Base-by-base conservation (phyloP, 2,329 filamentous ascomycete genomes). In the Chrysosporium queenslandicum region DNA sequence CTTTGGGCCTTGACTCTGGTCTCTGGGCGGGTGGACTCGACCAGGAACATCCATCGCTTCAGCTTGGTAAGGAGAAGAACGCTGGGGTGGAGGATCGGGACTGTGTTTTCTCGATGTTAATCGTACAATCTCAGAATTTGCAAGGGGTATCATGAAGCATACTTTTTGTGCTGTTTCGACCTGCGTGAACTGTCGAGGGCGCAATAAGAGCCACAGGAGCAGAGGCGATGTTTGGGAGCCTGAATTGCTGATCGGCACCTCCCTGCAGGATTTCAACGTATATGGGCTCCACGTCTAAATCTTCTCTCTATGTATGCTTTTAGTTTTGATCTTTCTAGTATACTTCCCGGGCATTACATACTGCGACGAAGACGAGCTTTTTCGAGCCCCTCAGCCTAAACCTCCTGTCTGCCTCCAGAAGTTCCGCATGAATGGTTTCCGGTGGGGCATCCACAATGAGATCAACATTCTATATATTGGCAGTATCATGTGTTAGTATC, bases 41-140 rank as follows among this genome's bases (percentile, higher is more conserved):
- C 47, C 8, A 53, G 25, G 40, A 48, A 52, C 52, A 52, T 52
- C 55, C 52, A 54, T 18, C 52, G 25, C 32, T 56, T 56, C 16
- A 56, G n/a, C 21, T 56, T 56, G 1, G 55, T 56, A 6, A 56
- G 43, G 8, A 53, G 12, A 18, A 56, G 30, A 5, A 55, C 48
- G 20, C 30, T 29, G 5, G 55, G 55, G 18, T 48, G 40, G 6
- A 56, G 11, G 18, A 54, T 46, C 21, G 52, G 52, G 14, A 54
- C 54, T 56, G 23, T 2, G 14, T 20, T 21, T n/a, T n/a, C n/a
- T n/a, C n/a, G 25, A 20, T 34, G 21, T 46, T 34, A 46, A 29
- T 8, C 23, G 18, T 23, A 3, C 20, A 8, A 14, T 42, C 5
- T 36, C 12, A 2, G 32, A 3, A 34, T 34, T 4, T 21, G 8